Base-by-base conservation (phyloP, 208 protist genomes). In the Kentomonas sorsogonicus region DNA sequence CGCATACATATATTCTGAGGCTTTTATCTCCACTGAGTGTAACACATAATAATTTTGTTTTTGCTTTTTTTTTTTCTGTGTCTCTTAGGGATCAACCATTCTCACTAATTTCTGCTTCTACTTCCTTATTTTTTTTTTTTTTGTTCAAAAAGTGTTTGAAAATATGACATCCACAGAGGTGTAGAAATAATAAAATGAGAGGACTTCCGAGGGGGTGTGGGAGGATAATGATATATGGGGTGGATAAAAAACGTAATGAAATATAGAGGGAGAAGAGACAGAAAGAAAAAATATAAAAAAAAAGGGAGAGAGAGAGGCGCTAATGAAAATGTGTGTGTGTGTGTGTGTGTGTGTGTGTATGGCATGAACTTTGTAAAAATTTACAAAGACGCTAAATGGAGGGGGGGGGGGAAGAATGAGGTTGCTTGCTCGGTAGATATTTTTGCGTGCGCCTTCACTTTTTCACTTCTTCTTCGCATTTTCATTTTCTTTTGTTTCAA, bases 61-160 rank as follows among this genome's bases (percentile, higher is more conserved):
- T 40, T 40, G 36, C 9, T n/a, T n/a, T n/a, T n/a, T 48, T 40
- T 40, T 40, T 9, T n/a, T 40, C 15, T 40, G 9, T 9, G 15
- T n/a, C 16, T 41, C 11, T 18, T 18, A 41, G 16, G 16, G 16
- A 41, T 41, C 11, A 41, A 41, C 11, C 11, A 41, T 41, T 18
- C 11, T 41, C 13, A 41, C 10, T 10, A 48, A 25, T 56, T 56
- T 56, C 10, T 13, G 10, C n/a, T 60, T 39, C 16, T 60, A 34
- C 48, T 27, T 53, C 13, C 5, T 55, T 55, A 20, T 44, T 60
- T 60, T 55, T 55, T 53, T 60, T 45, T 60, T 45, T 52, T 60
- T 52, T 10, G 10, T 39, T 51, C 7, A 16, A 60, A 15, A 55
- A 10, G 9, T 54, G 22, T 18, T 9, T 18, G 25, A 9, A 55